Conservation (phyloP, 1,284 basidiomycete genomes). For the Ustilago crameri region DNA sequence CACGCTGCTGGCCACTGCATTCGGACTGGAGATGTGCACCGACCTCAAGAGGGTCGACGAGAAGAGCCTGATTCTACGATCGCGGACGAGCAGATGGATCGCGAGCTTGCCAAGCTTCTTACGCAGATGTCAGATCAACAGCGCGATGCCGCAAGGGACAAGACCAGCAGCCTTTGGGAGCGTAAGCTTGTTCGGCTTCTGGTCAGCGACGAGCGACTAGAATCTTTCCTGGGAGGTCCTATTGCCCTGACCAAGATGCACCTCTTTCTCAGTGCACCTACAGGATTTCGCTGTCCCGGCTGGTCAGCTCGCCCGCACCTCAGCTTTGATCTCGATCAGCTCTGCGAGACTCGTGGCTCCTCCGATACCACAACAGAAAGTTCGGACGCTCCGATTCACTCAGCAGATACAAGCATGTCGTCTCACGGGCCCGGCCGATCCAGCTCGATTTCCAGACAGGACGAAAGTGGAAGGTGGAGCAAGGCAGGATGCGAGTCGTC, state of each 20-base stretch:
- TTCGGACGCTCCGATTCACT: not conserved
- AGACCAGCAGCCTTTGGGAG: slow-evolving; percentile 48
- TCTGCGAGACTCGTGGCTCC: not conserved
- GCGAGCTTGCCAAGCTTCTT: slow-evolving; percentile 1
- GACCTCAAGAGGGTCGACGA: not conserved
- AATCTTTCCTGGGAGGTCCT: slow-evolving; percentile 15
- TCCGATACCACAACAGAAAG: not conserved
- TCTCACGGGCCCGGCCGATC: slow-evolving; percentile 8
- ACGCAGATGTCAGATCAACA: slow-evolving; percentile 10
- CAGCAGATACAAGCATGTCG: slow-evolving; percentile 12
- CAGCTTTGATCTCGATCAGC: slow-evolving; percentile 27
- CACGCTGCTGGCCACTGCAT: slow-evolving; percentile 18
- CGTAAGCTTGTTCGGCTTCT: slow-evolving; percentile 52
- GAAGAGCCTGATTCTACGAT: not conserved
- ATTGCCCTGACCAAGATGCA: slow-evolving; percentile 36
- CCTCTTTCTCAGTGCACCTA: slow-evolving; percentile 43
- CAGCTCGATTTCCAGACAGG: slow-evolving; percentile 11
- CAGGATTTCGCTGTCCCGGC: slow-evolving; percentile 38
- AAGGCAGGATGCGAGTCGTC: slow-evolving; percentile 17
- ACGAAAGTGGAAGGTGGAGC: slow-evolving; percentile 11
- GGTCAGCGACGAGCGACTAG: slow-evolving; percentile 31
- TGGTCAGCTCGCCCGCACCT: slow-evolving; percentile 50
- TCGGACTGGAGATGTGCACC: not conserved
- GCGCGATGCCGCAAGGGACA: slow-evolving; percentile 30
- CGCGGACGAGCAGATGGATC: not conserved